Evolutionary conservation across 768 basidiomycete genomes (phyloP).

Genomic region (Boletus vermiculosoides): DNA sequence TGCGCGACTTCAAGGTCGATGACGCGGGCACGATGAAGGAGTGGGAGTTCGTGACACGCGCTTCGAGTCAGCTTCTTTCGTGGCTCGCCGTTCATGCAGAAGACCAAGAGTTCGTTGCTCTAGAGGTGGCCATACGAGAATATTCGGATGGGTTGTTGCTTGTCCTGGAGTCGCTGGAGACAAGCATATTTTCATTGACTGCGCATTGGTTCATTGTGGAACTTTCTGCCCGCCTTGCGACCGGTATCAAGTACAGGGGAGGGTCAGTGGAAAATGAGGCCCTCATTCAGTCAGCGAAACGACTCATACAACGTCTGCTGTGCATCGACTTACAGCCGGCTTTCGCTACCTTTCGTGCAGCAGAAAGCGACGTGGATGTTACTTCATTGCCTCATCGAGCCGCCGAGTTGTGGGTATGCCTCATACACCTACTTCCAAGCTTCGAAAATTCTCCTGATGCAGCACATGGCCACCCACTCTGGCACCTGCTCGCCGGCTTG

Average conservation of each 20-base stretch:
- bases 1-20: constrained; percentile 34
- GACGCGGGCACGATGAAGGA: constrained; percentile 28
- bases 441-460: constrained; percentile 18
- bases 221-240: constrained; percentile 42
- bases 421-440: constrained; percentile 55
- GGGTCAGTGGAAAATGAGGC: constrained; percentile 27
- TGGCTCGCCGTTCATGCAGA: constrained; percentile 39
- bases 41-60: constrained; percentile 42
- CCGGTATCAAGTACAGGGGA: constrained; percentile 26
- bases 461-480: constrained; percentile 39
- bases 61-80: constrained; percentile 46
- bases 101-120: constrained; percentile 31
- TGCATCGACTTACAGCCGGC: constrained; percentile 46
- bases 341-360: constrained; percentile 19
- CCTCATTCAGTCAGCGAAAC: constrained; percentile 30
- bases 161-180: constrained; percentile 38
- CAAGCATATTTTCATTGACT: constrained; percentile 38
- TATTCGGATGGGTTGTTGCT: constrained; percentile 39
- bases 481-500: constrained; percentile 41
- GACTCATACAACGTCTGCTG: constrained; percentile 53
- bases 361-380: constrained; percentile 31
- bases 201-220: constrained; percentile 68
- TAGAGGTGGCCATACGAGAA: constrained; percentile 37
- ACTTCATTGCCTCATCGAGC: constrained; percentile 41
- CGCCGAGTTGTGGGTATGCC: constrained; percentile 71